Conservation (phyloP, 495 filamentous ascomycete species). For the Lasiosphaeriaceae sp. region DNA sequence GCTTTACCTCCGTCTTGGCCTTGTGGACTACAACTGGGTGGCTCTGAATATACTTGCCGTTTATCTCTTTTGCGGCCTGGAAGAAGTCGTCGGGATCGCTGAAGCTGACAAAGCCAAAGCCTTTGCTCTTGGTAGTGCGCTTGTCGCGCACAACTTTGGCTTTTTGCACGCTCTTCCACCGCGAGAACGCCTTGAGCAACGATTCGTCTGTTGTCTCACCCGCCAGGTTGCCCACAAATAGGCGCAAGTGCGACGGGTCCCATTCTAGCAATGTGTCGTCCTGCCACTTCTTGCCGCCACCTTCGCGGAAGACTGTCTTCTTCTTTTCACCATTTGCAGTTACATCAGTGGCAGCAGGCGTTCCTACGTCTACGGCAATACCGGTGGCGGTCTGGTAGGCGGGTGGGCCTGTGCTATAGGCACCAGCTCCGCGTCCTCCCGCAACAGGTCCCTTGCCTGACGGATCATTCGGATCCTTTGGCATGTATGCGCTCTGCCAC, state of each 20-base stretch:
- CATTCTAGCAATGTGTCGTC: conserved; percentile 86
- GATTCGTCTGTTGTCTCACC: conserved; percentile 97
- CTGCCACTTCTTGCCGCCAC: conserved; percentile 86
- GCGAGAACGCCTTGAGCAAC: conserved; percentile 84
- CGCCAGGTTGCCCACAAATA: conserved; percentile 97
- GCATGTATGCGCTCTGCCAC: conserved; percentile 90
- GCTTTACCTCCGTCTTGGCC: conserved; percentile 85
- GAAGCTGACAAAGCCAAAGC: conserved; percentile 95
- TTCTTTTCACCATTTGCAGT: conserved; percentile 34
- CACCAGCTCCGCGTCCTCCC: conserved; percentile 8
- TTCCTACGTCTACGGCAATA: conserved; percentile 27
- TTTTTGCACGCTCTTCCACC: conserved; percentile 84
- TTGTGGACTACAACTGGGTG: conserved; percentile 84
- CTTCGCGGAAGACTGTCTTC: conserved; percentile 78
- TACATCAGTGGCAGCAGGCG: conserved; percentile 16
- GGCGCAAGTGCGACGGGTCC: conserved; percentile 90
- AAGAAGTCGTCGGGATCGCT: conserved; percentile 94
- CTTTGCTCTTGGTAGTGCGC: conserved; percentile 88
- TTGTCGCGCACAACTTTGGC: conserved; percentile 96
- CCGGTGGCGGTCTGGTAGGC: conserved; percentile 22
- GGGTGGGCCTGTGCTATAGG: conserved; percentile 20
- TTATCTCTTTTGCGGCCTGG: conserved; percentile 92
- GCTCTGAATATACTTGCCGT: conserved; percentile 97
- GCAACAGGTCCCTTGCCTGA: conserved; percentile 17
- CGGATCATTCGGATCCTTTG: conserved; percentile 43